These are phyloP conservation scores for Heritiera fomes DNA, from an alignment of 345 rosid species.

Conservation along the genomic window DNA sequence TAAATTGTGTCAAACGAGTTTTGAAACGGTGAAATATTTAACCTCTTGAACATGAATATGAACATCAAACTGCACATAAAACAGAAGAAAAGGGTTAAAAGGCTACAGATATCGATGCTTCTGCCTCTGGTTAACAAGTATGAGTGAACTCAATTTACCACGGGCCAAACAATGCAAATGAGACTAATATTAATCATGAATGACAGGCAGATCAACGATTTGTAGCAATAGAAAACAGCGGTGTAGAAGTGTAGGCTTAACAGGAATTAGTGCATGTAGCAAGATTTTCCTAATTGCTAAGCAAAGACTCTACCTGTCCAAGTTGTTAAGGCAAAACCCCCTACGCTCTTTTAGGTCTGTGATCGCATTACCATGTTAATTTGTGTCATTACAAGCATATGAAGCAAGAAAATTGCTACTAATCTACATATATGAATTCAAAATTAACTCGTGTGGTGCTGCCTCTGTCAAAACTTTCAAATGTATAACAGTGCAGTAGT, in stretches of 20 bases:
- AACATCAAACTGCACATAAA: no score
- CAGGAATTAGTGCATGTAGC: background rate
- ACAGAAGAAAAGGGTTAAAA: no score
- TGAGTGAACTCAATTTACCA: no score
- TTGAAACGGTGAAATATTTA: no score
- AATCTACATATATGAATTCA: slow-evolving; percentile 16
- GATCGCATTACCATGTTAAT: slow-evolving; percentile 7
- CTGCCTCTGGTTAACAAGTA: no score
- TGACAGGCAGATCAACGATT: background rate
- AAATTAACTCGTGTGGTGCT: slow-evolving; percentile 19
- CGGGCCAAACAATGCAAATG: no score
- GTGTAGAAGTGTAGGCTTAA: background rate
- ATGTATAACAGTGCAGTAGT: background rate
- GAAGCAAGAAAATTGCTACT: slow-evolving; percentile 10
- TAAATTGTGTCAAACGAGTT: background rate
- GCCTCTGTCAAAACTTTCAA: slow-evolving; percentile 17
- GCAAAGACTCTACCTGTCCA: background rate
- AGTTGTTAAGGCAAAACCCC: background rate
- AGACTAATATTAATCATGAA: no score
- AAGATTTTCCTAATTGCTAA: background rate
- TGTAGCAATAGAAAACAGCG: background rate
- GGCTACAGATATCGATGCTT: no score
- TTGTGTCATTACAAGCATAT: slow-evolving; percentile 32
- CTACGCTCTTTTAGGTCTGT: background rate
- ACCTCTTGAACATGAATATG: background rate